phyloP scores from a whole-genome alignment of 1,284 basidiomycete genomes.

The Tranzscheliella williamsii region DNA sequence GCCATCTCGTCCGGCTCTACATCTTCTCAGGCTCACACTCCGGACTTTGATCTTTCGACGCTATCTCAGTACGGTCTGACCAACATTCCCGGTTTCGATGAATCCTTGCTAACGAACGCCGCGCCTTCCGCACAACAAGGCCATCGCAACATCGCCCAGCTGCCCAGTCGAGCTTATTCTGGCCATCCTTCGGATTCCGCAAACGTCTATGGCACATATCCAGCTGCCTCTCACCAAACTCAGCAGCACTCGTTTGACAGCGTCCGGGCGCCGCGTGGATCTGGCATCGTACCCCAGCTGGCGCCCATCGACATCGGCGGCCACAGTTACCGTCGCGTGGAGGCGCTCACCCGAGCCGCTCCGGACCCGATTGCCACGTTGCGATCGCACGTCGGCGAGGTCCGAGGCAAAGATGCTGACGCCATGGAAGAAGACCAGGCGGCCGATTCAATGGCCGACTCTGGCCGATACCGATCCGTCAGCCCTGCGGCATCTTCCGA shows the following conservation, averaged over 20 bases:
- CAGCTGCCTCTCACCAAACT: neutral
- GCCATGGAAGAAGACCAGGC: constrained; percentile 41
- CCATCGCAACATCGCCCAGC: constrained; percentile 41
- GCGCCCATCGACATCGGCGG: constrained; percentile 39
- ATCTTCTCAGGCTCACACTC: constrained; percentile 4
- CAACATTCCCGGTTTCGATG: constrained; percentile 54
- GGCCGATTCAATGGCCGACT: constrained; percentile 1
- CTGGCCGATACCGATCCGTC: constrained; percentile 19
- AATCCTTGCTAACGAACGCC: constrained; percentile 17
- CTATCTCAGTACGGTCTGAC: constrained; percentile 44
- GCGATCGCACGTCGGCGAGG: constrained; percentile 1
- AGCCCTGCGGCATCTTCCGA: constrained; percentile 29
- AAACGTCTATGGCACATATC: constrained; percentile 1
- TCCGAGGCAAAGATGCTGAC: constrained; percentile 12
- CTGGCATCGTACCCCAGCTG: constrained; percentile 46
- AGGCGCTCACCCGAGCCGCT: constrained; percentile 54
- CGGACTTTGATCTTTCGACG: constrained; percentile 44
- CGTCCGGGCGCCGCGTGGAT: constrained; percentile 32
- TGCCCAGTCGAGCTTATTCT: constrained; percentile 30
- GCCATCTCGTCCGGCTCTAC: constrained; percentile 1
- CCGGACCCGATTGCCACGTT: constrained; percentile 12
- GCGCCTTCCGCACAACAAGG: neutral
- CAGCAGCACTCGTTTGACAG: constrained; percentile 39
- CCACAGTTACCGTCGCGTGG: constrained; percentile 51
- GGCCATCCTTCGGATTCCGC: constrained; percentile 8